Base-by-base conservation (phyloP, 306 rosid species). In the Dalbergia oliveri region DNA sequence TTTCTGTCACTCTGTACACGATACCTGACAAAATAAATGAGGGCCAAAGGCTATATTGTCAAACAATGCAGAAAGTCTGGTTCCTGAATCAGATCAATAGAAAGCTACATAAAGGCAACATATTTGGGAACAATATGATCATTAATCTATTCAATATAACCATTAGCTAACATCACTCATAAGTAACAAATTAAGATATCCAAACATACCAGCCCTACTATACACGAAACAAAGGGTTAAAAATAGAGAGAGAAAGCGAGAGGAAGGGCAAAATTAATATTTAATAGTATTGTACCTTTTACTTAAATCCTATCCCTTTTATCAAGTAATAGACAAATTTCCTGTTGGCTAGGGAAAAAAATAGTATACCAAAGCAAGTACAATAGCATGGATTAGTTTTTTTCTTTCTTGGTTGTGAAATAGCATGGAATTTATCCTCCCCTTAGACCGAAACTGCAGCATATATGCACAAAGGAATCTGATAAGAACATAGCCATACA, bases 1-100 rank as follows among this genome's bases (percentile, higher is more conserved):
- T 90, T 90, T 83, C 45, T 91, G 86, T 96, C 98, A 89, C 94
- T 96, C 68, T 91, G 97, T 77, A 96, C 88, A 53, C 97, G 97
- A 81, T 91, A 96, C 99, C 99, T 96, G 90, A 80, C 86, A 87
- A 78, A 26, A 26, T 2, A 21, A 59, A 43, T 37, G n/a, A 76
- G 23, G 58, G 60, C 43, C 75, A 82, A 50, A 21, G 23, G 31
- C 31, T 26, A 26, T 26, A 26, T 26, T 26, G 31, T 71, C 78
- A 70, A 66, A 57, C 21, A 64, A 13, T 10, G 50, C 33, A 33
- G 50, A 16, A 57, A 31, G 9, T 66, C 23, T 13, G 23, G 33
- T 21, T 66, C 65, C 53, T 23, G 66, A 66, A 76, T 59, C 63
- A 79, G 77, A 58, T 41, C 66, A 70, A 18, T 49, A 73, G 56